Conservation (phyloP, 768 basidiomycete genomes). For the Termitomyces sp. region DNA sequence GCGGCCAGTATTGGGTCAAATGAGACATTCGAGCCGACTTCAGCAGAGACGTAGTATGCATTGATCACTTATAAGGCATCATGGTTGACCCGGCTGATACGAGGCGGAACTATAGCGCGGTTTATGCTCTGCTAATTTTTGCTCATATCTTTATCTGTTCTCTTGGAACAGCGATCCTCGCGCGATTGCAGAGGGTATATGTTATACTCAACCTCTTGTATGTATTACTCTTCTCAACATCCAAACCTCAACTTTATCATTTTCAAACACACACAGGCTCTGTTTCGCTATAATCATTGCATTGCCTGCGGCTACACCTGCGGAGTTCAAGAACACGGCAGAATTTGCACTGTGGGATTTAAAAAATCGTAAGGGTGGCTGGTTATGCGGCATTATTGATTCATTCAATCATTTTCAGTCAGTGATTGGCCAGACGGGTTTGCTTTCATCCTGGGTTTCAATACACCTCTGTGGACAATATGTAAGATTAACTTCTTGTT, state of each 20-base stretch:
- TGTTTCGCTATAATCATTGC: constrained; percentile 65
- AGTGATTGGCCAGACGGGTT: constrained; percentile 55
- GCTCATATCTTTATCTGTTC: constrained; percentile 62
- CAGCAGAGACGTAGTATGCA: constrained; percentile 26
- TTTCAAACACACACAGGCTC: constrained; percentile 31
- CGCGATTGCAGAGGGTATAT: constrained; percentile 66
- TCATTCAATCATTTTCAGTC: constrained; percentile 24
- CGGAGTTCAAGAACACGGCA: constrained; percentile 53
- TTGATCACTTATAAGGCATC: neutral
- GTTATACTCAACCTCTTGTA: constrained; percentile 64
- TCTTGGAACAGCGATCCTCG: constrained; percentile 61
- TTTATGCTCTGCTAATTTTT: constrained; percentile 59
- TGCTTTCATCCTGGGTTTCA: constrained; percentile 44
- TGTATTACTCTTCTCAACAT: constrained; percentile 17
- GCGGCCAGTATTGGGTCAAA: constrained; percentile 36
- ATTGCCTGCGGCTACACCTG: constrained; percentile 58
- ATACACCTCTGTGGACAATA: constrained; percentile 41
- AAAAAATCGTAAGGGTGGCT: constrained; percentile 2
- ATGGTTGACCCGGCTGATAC: neutral
- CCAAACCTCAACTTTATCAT: neutral
- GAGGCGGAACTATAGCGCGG: constrained; percentile 38
- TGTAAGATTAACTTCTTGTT: constrained; percentile 17
- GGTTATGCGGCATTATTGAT: neutral
- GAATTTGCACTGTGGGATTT: constrained; percentile 30
- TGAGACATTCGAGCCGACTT: constrained; percentile 22